Percentiles rank a stretch among this genome's conserved stretches.
Conservation (phyloP, 2,329 filamentous ascomycete species). For the Xylaria sp. region DNA sequence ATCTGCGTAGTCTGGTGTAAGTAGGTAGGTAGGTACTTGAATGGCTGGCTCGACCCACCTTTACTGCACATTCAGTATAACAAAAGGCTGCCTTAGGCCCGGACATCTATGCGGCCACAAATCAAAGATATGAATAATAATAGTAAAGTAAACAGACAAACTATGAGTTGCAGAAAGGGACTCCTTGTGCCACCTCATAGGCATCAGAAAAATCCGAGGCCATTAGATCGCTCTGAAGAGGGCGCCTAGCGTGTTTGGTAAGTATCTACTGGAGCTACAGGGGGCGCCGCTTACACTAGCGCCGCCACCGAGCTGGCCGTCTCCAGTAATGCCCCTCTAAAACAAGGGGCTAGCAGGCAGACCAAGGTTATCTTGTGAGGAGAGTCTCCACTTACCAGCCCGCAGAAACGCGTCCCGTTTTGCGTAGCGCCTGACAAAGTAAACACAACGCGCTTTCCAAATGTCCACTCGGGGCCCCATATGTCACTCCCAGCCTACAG, state of each 20-base stretch:
- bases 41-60: background rate
- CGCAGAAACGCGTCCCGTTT: constrained; percentile 35
- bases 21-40: background rate
- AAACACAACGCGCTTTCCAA: constrained; percentile 41
- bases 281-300: constrained; percentile 18
- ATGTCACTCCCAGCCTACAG: constrained; percentile 36
- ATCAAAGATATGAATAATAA: background rate
- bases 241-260: background rate
- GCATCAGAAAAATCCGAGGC: constrained; percentile 19
- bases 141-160: background rate
- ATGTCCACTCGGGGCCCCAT: constrained; percentile 8
- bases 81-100: too few species aligned
- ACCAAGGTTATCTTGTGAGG: constrained; percentile 19
- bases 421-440: constrained; percentile 31
- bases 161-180: constrained; percentile 1
- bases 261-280: background rate
- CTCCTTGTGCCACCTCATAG: constrained; percentile 8
- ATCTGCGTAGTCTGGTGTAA: too few species aligned
- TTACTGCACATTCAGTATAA: too few species aligned
- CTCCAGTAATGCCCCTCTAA: constrained; percentile 9
- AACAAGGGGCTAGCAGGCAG: background rate
- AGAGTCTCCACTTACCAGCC: constrained; percentile 27
- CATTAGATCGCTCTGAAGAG: constrained; percentile 22
- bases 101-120: background rate
- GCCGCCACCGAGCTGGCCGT: constrained; percentile 12